Percentiles rank a stretch among this genome's conserved stretches.
These are phyloP conservation scores for Aspergillaceae sp. DNA, from an alignment of 2,329 filamentous ascomycete species.

Conservation along the genomic window DNA sequence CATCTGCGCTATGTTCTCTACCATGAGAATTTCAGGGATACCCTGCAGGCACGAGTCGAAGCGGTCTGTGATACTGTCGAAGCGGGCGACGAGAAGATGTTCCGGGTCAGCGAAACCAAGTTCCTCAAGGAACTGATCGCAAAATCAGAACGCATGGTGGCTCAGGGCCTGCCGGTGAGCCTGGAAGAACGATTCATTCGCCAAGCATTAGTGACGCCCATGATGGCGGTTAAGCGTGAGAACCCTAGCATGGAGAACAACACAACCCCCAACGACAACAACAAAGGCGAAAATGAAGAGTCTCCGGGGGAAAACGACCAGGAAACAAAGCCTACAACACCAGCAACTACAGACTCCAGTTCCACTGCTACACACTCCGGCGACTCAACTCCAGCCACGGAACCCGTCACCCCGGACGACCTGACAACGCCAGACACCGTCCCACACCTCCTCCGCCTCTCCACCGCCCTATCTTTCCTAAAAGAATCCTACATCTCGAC, in stretches of 20 bases:
- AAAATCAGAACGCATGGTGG: conserved; percentile 65
- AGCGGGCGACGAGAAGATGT: conserved; percentile 77
- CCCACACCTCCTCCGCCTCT: conserved; percentile 39
- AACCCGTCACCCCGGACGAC: conserved; percentile 20
- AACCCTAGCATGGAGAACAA: conserved; percentile 23
- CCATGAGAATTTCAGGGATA: conserved; percentile 29
- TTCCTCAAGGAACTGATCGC: conserved; percentile 55
- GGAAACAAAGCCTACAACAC: conserved; percentile 25
- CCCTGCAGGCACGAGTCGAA: conserved; percentile 58
- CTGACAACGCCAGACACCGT: conserved; percentile 27
- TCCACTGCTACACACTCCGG: conserved; percentile 27
- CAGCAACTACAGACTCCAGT: conserved; percentile 27
- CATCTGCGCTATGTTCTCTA: conserved; percentile 35
- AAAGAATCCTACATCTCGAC: conserved; percentile 41
- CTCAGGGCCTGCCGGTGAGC: conserved; percentile 59
- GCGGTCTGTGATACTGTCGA: conserved; percentile 73
- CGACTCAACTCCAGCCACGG: conserved; percentile 25
- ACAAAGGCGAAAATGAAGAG: conserved; percentile 18
- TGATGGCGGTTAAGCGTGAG: conserved; percentile 58
- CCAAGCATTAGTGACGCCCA: conserved; percentile 65
- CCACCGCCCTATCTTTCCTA: conserved; percentile 43
- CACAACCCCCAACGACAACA: conserved; percentile 14
- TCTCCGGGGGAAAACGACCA: conserved; percentile 14
- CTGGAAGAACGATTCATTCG: conserved; percentile 80
- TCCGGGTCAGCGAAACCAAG: conserved; percentile 65